phyloP scores from a whole-genome alignment of 2,329 filamentous ascomycete species.

The Neoascochyta sp. region DNA sequence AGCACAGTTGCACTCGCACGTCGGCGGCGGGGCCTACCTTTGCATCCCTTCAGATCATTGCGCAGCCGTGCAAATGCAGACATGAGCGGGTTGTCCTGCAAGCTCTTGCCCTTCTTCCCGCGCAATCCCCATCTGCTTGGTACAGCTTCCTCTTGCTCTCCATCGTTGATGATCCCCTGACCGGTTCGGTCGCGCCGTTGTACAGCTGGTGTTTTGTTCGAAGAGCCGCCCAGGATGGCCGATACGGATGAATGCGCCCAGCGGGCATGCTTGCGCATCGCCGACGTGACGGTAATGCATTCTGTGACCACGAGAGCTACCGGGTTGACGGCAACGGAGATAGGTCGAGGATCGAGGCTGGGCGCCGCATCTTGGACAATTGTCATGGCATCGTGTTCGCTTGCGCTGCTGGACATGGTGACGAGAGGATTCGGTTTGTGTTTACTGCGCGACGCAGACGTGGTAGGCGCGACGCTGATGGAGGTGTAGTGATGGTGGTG shows the following conservation, averaged over 20 bases:
- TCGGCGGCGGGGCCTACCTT: slow-evolving; percentile 51
- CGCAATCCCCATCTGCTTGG: slow-evolving; percentile 88
- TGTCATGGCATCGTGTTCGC: slow-evolving; percentile 20
- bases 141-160: slow-evolving; percentile 54
- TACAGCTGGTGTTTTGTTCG: slow-evolving; percentile 43
- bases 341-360: slow-evolving; percentile 27
- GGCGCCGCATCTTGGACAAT: slow-evolving; percentile 22
- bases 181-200: slow-evolving; percentile 35
- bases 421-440: slow-evolving; percentile 2
- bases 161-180: slow-evolving; percentile 33
- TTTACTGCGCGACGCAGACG: slow-evolving; percentile 11
- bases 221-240: slow-evolving; percentile 79
- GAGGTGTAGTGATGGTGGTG: slow-evolving; percentile 16
- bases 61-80: slow-evolving; percentile 87
- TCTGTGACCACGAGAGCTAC: slow-evolving; percentile 94
- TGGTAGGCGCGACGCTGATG: slow-evolving; percentile 15
- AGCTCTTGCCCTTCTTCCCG: slow-evolving; percentile 92
- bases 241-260: slow-evolving; percentile 96
- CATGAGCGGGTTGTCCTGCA: slow-evolving; percentile 96
- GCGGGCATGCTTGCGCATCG: slow-evolving; percentile 94
- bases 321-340: slow-evolving; percentile 82
- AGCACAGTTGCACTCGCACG: slow-evolving; percentile 12
- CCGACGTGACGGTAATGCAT: slow-evolving; percentile 97
- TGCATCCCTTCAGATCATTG: slow-evolving; percentile 80
- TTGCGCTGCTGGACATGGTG: slow-evolving; percentile 30